Base-by-base conservation (phyloP, 1,284 basidiomycete genomes). In the Sanghuangporus sanghuang region DNA sequence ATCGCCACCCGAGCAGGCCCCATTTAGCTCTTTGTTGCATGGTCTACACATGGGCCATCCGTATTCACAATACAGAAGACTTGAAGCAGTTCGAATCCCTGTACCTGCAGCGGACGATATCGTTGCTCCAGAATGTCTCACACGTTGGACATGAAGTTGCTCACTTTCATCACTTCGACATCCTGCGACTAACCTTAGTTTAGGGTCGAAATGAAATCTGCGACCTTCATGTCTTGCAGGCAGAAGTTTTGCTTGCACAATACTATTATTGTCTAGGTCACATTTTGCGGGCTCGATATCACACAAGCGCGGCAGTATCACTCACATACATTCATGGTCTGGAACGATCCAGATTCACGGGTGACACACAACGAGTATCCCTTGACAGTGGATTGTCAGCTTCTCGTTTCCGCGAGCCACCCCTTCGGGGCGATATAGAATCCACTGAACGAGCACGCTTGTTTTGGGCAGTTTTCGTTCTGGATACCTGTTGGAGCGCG, bases 381-480 rank as follows among this genome's bases (percentile, higher is more conserved):
- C 3, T 42, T n/a, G n/a, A 42, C 40, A 42, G 12, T 42, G 11
- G 12, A 0, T n/a, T 36, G 9, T 46, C 48, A 39, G n/a, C 27
- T 42, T 11, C 27, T 32, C 14, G 36, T 18, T 18, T 48, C 23
- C 14, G 8, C 35, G 8, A 1, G n/a, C 32, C 75, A 5, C 71
- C 73, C 0, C 72, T 79, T 0, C 63, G 68, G 16, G 78, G 82
- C 64, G 68, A 67, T 8, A 71, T 84, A 38, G 81, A 83, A 64
- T 81, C 84, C 55, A 85, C 82, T 60, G 86, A 90, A 69, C 78
- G 85, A 42, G 84, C 87, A 57, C 72, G 84, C 39, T 80, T 85
- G 0, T 90, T 90, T 67, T 90, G 88, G 88, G 82, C 85, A 66
- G 85, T 87, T 11, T 89, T 84, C 71, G 79, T 82, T 63, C 73